Evolutionary conservation across 2,329 filamentous ascomycete genomes (phyloP), one percentile per base, ranked within the genome.

Genomic region (Aspergillus sp.): DNA sequence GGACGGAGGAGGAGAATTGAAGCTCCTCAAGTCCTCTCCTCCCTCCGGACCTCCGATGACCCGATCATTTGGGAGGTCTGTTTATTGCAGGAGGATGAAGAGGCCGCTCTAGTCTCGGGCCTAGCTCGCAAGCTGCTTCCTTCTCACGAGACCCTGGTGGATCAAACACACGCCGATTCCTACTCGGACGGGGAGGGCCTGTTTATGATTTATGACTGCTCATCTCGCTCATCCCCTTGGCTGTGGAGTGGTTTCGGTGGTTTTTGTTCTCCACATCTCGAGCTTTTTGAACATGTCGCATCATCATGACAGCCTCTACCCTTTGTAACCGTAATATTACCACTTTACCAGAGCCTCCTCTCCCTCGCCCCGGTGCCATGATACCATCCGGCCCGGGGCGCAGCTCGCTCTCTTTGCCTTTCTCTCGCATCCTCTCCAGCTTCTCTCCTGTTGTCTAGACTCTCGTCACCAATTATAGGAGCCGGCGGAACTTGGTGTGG

Each of bases 111-210:
- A 30, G 13, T 25, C 45, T 25, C 38, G 43, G 25, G 28, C 23
- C n/a, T 38, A 41, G 43, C 39, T 45, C 32, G 32, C 32, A 36
- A 36, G 53, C 47, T 41, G 45, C 49, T 39, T 9, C 39, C 32
- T 54, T 58, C 50, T 65, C 63, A 65, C 63, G 56, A 63, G 63
- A 65, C 61, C 60, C 49, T 51, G 48, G 60, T 63, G 62, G 58
- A 61, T 58, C 58, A 54, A 48, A 57, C 55, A 59, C 49, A 49
- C 49, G 59, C 61, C 55, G 56, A 63, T 61, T 59, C 55, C 55
- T 61, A 54, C 58, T 61, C 8, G 28, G 56, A 53, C 53, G 59
- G 59, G 61, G 39, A 58, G 19, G n/a, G 19, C 52, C 56, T 59
- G 53, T 62, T 59, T 59, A 59, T 62, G 47, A 55, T 58, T 62